Evolutionary conservation across 495 filamentous ascomycete species (phyloP).

Genomic region (Daldinia caldariorum): DNA sequence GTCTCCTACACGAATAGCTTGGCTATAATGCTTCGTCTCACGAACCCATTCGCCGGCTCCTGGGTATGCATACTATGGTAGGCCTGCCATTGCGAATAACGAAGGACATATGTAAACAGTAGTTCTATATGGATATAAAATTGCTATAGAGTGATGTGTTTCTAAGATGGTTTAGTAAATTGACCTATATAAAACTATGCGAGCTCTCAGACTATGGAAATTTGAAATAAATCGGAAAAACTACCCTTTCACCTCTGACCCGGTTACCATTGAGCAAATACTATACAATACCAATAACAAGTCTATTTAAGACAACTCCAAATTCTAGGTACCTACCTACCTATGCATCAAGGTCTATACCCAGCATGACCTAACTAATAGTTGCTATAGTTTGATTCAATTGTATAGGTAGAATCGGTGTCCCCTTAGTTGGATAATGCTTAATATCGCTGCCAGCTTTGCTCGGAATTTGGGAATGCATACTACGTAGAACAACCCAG

Average conservation of each 20-base stretch:
- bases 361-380: no score
- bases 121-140: not conserved
- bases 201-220: not conserved
- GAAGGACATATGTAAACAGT: not conserved
- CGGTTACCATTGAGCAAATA: not conserved
- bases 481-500: no score
- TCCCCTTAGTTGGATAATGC: no score
- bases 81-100: not conserved
- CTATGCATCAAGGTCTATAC: not conserved
- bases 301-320: not conserved
- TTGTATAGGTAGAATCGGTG: no score
- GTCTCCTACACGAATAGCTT: conserved; percentile 64
- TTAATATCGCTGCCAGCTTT: no score
- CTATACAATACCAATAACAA: not conserved
- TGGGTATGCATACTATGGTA: conserved; percentile 43
- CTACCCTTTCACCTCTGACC: not conserved
- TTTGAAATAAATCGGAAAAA: not conserved
- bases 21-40: conserved; percentile 58
- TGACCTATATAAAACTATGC: not conserved
- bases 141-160: not conserved
- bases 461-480: no score
- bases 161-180: not conserved
- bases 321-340: no score
- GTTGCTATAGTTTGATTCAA: no score
- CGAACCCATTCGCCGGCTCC: conserved; percentile 53